These are phyloP conservation scores for Leishmania tarentolae DNA, from an alignment of 208 protist genomes.

Conservation along the genomic window DNA sequence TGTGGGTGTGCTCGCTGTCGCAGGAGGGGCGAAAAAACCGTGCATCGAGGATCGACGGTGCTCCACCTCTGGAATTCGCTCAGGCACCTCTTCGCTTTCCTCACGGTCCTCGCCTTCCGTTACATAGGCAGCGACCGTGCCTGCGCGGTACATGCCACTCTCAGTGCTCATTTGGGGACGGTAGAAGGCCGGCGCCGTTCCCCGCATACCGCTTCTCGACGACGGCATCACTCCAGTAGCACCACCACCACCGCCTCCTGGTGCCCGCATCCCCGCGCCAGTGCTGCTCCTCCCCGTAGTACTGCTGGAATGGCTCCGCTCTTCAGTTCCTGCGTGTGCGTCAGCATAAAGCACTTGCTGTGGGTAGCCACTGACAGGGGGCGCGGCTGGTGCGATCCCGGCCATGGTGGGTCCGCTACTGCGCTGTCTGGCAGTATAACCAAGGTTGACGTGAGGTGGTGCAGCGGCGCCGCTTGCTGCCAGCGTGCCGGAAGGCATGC, in stretches of 20 bases:
- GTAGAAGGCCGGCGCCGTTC: constrained; percentile 16
- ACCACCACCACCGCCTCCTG: not conserved
- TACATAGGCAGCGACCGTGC: not conserved
- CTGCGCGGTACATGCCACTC: not conserved
- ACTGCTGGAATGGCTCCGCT: not conserved
- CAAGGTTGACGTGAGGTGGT: constrained; percentile 27
- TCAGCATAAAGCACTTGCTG: not conserved
- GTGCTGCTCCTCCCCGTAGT: not conserved
- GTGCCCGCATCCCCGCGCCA: not conserved
- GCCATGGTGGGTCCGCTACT: not conserved
- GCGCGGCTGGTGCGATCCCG: not conserved
- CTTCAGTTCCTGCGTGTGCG: not conserved
- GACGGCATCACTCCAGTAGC: not conserved
- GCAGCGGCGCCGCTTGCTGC: constrained; percentile 3
- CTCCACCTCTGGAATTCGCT: not conserved
- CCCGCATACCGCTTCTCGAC: constrained; percentile 12
- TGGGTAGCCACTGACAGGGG: not conserved
- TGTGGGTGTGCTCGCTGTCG: not conserved
- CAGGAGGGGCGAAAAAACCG: constrained; percentile 5
- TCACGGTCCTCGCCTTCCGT: not conserved
- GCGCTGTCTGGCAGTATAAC: constrained; percentile 6
- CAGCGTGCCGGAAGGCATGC: not conserved
- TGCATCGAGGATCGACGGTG: constrained; percentile 21
- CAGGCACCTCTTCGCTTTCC: constrained; percentile 6
- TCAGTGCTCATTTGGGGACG: not conserved